Conservation (phyloP, 805 yeast genomes). For the Nakazawaea pomicola region DNA sequence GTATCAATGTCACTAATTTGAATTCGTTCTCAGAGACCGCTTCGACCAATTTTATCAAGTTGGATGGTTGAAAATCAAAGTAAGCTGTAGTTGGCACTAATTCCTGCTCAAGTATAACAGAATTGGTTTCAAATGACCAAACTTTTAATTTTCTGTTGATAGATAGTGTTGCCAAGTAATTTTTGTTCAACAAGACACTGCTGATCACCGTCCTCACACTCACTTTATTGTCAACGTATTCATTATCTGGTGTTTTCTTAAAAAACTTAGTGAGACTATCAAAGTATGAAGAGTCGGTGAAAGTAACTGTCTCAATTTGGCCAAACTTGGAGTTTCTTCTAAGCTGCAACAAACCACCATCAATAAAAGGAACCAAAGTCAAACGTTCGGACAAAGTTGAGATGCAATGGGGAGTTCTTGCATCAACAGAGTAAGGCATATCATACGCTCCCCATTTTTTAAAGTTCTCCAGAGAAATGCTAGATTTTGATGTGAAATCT, state of each 20-base stretch:
- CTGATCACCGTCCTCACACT: constrained; percentile 18
- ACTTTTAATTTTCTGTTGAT: constrained; percentile 49
- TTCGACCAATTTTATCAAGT: constrained; percentile 2
- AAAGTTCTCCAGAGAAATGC: constrained; percentile 23
- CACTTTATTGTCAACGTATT: constrained; percentile 18
- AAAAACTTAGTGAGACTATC: constrained; percentile 25
- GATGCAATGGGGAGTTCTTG: constrained; percentile 51
- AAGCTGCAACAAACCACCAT: constrained; percentile 72
- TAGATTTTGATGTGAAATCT: constrained; percentile 31
- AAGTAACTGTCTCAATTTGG: constrained; percentile 26
- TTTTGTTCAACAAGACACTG: constrained; percentile 14
- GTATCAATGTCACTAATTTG: constrained; percentile 1
- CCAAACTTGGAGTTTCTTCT: constrained; percentile 22
- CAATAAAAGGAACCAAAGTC: constrained; percentile 56
- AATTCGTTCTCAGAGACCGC: constrained; percentile 1
- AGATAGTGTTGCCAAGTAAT: constrained; percentile 42
- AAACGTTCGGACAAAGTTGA: constrained; percentile 24
- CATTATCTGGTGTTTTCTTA: constrained; percentile 15
- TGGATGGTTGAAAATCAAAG: constrained; percentile 3
- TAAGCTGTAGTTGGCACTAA: constrained; percentile 7
- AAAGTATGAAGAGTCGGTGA: constrained; percentile 49
- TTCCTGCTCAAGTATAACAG: constrained; percentile 17
- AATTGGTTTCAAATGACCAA: constrained; percentile 48
- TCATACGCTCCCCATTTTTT: constrained; percentile 63
- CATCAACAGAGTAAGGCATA: constrained; percentile 60